Base-by-base conservation (phyloP, 2,329 filamentous ascomycete genomes). In the Dryadomyces quercivorus region DNA sequence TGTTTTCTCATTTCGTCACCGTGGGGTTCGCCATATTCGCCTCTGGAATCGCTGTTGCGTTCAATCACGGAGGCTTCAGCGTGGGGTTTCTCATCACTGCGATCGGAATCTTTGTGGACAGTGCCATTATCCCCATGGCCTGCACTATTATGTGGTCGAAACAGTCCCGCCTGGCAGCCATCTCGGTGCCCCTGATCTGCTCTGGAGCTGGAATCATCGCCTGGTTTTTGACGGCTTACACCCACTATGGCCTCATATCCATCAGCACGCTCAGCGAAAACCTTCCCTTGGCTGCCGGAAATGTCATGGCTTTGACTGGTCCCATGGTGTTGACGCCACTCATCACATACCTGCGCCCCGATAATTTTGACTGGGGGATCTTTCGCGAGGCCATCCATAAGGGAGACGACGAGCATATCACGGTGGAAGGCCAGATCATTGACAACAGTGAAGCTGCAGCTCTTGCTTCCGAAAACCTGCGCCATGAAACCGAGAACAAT, bases 31-130 rank as follows among this genome's bases (percentile, higher is more conserved):
- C 86, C 0, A 61, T 89, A 20, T 75, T 86, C 61, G 91, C 94
- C 74, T 87, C 88, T 7, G 78, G 74, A 1, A 88, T 93, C 67
- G 84, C 84, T 0, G 86, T 87, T 0, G 88, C 85, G 0, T 77
- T 92, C 0, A 80, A 73, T 65, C 85, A 86, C 59, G 82, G 79
- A 1, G 84, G 85, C 18, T 86, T 95, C 57, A 84, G 80, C 6
- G 92, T 95, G 86, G 89, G 88, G 7, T 93, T 90, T 63, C 74
- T 58, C 9, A 56, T 56, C 47, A 72, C 94, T 1, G 79, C 94
- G 63, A 95, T 95, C 88, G 90, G 90, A 6, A 86, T 90, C 50
- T 88, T 95, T 63, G 93, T 95, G 64, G 89, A 84, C 0, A 81
- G 86, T 0, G 89, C 88, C 2, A 88, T 94, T 3, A 76, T 95